Base-by-base conservation (phyloP, 176 grass and related monocot genomes). In the Oryza brachyantha region DNA sequence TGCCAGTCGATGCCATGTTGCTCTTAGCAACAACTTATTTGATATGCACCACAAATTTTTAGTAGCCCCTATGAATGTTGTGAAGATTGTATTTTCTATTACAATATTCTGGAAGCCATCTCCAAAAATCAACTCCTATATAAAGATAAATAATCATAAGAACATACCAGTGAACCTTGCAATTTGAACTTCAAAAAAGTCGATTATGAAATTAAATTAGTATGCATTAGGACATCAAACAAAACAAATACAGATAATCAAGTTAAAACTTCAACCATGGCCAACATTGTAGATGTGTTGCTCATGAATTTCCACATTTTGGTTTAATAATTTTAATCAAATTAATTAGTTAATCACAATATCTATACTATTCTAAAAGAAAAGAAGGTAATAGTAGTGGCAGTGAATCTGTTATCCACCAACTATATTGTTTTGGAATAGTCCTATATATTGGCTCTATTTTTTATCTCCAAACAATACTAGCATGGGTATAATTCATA, bases 1-100 rank as follows among this genome's bases (percentile, higher is more conserved):
- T 55, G 27, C 79, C 68, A 25, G 74, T 61, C 27, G 79, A 86
- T 2, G 88, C 71, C 88, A 90, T 86, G 59, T 35, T 83, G 25
- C n/a, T 32, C 4, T 14, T 1, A 16, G 4, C 16, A 46, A 39
- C 25, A 45, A 14, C 26, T 27, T 25, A 45, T 34, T 29, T 54
- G 50, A 13, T 46, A 6, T 34, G 42, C 16, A 29, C 68, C 41
- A 27, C 14, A 48, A 7, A 46, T 0, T 8, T 12, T 27, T 48
- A 34, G 29, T 55, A 29, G 4, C 2, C 17, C 19, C 29, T 52
- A 34, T 17, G 28, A n/a, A 29, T 29, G 70, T 12, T 29, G 31
- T 29, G 37, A 50, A 70, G 61, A 25, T 17, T 8, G 24, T 32
- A 13, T 52, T 61, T 31, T 81, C 61, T 66, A 29, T 52, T 81